phyloP scores from a whole-genome alignment of 352 stramenopile genomes.

The Stephanocyclus meneghinianus region DNA sequence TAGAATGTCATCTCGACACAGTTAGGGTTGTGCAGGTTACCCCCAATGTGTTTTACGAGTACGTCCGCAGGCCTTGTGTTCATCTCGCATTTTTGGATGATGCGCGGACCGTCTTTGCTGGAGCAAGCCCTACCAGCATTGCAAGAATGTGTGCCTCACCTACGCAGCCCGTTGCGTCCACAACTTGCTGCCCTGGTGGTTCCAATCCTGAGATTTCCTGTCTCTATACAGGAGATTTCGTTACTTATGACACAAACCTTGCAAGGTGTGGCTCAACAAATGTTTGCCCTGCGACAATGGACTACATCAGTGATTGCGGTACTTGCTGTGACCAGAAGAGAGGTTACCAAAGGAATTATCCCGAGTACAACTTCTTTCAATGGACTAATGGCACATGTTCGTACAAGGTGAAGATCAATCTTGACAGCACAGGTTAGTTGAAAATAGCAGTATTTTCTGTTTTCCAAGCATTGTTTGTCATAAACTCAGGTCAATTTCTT shows the following conservation, averaged over 20 bases:
- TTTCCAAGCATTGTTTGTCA: no score
- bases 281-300: constrained; percentile 12
- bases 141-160: constrained; percentile 52
- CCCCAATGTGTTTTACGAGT: constrained; percentile 64
- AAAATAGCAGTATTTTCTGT: neutral
- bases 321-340: constrained; percentile 20
- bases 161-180: constrained; percentile 31
- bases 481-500: no score
- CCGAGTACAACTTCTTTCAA: constrained; percentile 36
- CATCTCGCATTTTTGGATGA: constrained; percentile 43
- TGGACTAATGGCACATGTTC: constrained; percentile 40
- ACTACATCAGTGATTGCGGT: constrained; percentile 1
- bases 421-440: constrained; percentile 1
- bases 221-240: constrained; percentile 26
- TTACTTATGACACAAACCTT: constrained; percentile 26
- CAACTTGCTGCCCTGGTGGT: constrained; percentile 40
- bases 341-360: neutral
- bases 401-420: constrained; percentile 21
- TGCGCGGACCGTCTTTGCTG: constrained; percentile 17
- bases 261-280: constrained; percentile 13
- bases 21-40: constrained; percentile 52
- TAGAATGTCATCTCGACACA: constrained; percentile 52
- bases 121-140: neutral
- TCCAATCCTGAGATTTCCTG: constrained; percentile 14
- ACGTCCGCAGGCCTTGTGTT: constrained; percentile 43